These are phyloP conservation scores for Botrytis medusae DNA, from an alignment of 2,329 filamentous ascomycete species.

Conservation along the genomic window DNA sequence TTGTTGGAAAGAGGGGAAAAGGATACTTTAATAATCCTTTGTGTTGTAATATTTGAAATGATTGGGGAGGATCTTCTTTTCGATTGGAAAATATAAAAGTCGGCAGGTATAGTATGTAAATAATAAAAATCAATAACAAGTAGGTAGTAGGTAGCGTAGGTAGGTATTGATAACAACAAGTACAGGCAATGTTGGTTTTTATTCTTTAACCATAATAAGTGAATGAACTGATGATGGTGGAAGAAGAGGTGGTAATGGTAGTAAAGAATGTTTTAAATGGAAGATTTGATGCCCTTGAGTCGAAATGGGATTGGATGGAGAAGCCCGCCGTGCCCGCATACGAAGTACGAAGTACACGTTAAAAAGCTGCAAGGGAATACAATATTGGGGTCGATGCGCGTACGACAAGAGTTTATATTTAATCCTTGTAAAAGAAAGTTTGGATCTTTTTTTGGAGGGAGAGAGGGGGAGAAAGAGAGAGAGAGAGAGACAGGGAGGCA, in stretches of 20 bases:
- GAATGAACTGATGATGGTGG: background rate
- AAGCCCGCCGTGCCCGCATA: background rate
- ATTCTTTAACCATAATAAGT: background rate
- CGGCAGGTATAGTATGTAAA: background rate
- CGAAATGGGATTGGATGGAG: background rate
- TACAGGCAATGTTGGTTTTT: background rate
- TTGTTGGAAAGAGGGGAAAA: background rate
- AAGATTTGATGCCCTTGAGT: background rate
- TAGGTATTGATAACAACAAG: background rate
- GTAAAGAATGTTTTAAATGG: conserved; percentile 3
- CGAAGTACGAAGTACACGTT: background rate
- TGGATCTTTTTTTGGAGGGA: background rate
- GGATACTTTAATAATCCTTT: background rate
- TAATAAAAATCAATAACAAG: background rate
- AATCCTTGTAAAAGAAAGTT: background rate
- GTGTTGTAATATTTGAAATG: background rate
- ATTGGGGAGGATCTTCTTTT: background rate
- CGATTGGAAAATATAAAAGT: background rate
- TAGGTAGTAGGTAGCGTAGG: background rate
- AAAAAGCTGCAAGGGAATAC: conserved; percentile 5
- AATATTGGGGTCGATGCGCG: conserved; percentile 13
- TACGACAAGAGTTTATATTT: conserved; percentile 6
- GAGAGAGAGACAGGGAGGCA: background rate
- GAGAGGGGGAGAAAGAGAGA: background rate
- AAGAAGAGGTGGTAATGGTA: background rate